A percentile compares a stretch with the other conserved stretches of the same genome.
These are phyloP conservation scores for Puya raimondii DNA, from an alignment of 176 grass and related monocot genomes.

Conservation along the genomic window DNA sequence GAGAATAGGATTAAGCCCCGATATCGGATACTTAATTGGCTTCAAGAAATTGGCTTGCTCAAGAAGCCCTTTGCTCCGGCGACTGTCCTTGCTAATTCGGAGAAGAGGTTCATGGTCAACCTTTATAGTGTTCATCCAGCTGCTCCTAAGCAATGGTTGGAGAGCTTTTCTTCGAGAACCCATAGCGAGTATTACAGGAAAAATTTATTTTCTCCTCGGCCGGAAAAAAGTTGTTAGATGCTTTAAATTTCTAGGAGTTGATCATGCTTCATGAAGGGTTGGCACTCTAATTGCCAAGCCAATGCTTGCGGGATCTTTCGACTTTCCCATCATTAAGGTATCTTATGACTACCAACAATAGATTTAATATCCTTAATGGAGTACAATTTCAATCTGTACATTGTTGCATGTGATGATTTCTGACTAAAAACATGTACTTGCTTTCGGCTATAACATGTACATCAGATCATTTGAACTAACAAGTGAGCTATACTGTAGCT, in stretches of 20 bases:
- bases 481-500: not conserved
- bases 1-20: conserved; percentile 77
- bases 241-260: conserved; percentile 8
- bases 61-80: conserved; percentile 45
- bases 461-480: not conserved
- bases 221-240: conserved; percentile 22
- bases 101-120: conserved; percentile 61
- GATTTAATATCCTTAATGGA: conserved; percentile 3
- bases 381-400: not conserved
- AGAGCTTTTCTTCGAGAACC: conserved; percentile 58
- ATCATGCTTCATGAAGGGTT: not conserved
- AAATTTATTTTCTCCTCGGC: conserved; percentile 30
- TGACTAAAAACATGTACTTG: not conserved
- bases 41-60: conserved; percentile 50
- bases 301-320: not conserved
- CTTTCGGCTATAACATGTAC: not conserved
- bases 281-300: not conserved
- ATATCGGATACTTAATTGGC: conserved; percentile 75
- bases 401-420: not conserved
- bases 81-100: conserved; percentile 68
- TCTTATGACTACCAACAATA: not conserved
- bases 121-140: conserved; percentile 66
- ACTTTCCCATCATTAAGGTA: not conserved
- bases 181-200: conserved; percentile 40
- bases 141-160: conserved; percentile 86